Evolutionary conservation across 352 stramenopile genomes (phyloP).

Genomic region (Aphanomyces stellatus): DNA sequence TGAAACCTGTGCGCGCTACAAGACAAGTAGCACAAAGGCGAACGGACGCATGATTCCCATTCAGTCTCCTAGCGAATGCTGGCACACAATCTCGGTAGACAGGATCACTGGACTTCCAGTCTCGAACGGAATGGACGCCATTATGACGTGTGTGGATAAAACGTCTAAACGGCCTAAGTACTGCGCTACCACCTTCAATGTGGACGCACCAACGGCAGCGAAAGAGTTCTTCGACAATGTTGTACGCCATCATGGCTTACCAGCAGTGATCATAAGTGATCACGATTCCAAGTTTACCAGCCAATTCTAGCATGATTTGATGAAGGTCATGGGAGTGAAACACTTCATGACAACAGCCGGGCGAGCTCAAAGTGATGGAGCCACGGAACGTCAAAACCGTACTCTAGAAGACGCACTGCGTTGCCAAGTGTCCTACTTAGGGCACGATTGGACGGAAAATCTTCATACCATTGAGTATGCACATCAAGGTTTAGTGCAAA

Average conservation of each 20-base stretch:
- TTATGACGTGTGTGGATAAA: conserved; percentile 24
- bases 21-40: conserved; percentile 20
- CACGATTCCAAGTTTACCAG: conserved; percentile 19
- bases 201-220: background rate
- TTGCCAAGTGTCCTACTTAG: background rate
- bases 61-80: conserved; percentile 21
- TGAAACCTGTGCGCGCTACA: conserved; percentile 24
- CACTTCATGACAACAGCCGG: conserved; percentile 16
- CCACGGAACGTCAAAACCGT: conserved; percentile 11
- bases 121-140: conserved; percentile 20
- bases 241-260: background rate
- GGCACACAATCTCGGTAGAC: conserved; percentile 24
- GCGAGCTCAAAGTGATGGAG: conserved; percentile 9
- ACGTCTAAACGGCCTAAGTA: conserved; percentile 23
- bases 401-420: background rate
- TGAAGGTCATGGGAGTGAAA: conserved; percentile 21
- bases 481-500: background rate
- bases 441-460: conserved; percentile 10
- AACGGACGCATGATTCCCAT: conserved; percentile 25
- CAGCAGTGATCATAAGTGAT: conserved; percentile 1
- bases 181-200: background rate
- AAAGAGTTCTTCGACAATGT: background rate
- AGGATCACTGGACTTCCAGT: conserved; percentile 23
- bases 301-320: conserved; percentile 21
- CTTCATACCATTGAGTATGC: conserved; percentile 20